A percentile compares a stretch with the other conserved stretches of the same genome.
Evolutionary conservation across 768 basidiomycete genomes (phyloP).

Genomic region (Cyathus striatus): DNA sequence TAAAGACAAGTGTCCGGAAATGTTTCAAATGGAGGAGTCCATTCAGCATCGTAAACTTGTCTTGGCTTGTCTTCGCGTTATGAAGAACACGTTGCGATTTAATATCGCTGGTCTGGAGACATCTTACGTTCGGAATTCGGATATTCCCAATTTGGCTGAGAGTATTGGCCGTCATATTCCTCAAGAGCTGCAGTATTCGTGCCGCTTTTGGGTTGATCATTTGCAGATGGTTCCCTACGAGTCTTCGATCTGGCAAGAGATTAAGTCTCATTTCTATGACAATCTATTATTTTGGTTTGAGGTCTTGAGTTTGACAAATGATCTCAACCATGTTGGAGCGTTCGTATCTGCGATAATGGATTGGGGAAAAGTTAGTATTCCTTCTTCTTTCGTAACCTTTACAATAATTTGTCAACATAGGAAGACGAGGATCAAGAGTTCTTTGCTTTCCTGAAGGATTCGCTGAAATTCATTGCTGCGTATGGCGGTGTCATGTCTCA

Average conservation of each 20-base stretch:
- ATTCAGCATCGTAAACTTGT: slow-evolving; percentile 14
- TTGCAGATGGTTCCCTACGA: slow-evolving; percentile 5
- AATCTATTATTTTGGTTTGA: slow-evolving; percentile 26
- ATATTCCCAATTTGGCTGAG: slow-evolving; percentile 14
- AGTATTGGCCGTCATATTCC: slow-evolving; percentile 16
- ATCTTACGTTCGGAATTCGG: slow-evolving; percentile 20
- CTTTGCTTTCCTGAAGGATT: slow-evolving; percentile 1
- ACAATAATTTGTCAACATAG: neutral
- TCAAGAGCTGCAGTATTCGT: slow-evolving; percentile 19
- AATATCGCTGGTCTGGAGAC: slow-evolving; percentile 26
- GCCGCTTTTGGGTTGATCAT: slow-evolving; percentile 25
- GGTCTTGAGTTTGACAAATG: slow-evolving; percentile 18
- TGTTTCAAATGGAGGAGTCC: slow-evolving; percentile 10
- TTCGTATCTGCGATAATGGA: slow-evolving; percentile 1
- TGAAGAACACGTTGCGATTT: slow-evolving; percentile 24
- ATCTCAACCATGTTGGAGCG: slow-evolving; percentile 5
- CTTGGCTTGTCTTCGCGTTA: slow-evolving; percentile 14
- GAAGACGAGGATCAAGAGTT: slow-evolving; percentile 7
- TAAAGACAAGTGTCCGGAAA: slow-evolving; percentile 6
- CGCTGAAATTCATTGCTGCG: neutral
- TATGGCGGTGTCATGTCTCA: neutral
- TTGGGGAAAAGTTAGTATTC: slow-evolving; percentile 9
- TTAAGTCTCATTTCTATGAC: slow-evolving; percentile 15
- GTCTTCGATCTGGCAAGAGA: slow-evolving; percentile 2
- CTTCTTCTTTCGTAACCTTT: neutral